Conservation (phyloP, 257 asterid genomes). For the Parsonsia alboflavescens region DNA sequence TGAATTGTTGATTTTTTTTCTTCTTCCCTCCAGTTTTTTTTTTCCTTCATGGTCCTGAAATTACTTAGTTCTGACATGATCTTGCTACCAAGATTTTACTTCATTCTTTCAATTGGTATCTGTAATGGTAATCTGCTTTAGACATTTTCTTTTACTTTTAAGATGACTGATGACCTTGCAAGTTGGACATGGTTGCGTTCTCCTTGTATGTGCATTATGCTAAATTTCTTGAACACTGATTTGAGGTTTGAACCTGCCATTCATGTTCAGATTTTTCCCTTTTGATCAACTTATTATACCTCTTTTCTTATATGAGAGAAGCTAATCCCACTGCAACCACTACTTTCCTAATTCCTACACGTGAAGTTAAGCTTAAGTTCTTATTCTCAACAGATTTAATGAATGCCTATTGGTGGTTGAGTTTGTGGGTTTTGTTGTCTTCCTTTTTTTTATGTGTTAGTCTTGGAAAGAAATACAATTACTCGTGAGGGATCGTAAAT, state of each 20-base stretch:
- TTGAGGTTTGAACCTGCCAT: background rate
- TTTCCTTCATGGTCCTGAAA: background rate
- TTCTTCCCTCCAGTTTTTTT: background rate
- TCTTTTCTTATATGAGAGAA: background rate
- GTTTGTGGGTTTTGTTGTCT: background rate
- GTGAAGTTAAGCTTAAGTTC: background rate
- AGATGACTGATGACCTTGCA: background rate
- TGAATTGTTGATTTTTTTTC: background rate
- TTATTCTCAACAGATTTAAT: background rate
- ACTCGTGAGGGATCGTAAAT: background rate
- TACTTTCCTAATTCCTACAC: background rate
- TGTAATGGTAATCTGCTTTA: background rate
- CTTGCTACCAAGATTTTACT: background rate
- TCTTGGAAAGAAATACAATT: background rate
- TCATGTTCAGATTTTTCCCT: background rate
- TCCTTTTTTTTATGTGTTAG: background rate
- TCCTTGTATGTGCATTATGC: background rate
- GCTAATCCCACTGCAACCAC: background rate
- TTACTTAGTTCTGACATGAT: background rate
- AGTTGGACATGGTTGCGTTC: background rate
- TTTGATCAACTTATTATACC: background rate
- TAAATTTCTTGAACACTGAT: background rate
- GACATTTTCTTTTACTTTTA: background rate
- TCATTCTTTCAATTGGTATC: too few species aligned
- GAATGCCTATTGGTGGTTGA: background rate